These are phyloP conservation scores for Lyophyllum decastes DNA, from an alignment of 768 basidiomycete genomes.

Conservation along the genomic window DNA sequence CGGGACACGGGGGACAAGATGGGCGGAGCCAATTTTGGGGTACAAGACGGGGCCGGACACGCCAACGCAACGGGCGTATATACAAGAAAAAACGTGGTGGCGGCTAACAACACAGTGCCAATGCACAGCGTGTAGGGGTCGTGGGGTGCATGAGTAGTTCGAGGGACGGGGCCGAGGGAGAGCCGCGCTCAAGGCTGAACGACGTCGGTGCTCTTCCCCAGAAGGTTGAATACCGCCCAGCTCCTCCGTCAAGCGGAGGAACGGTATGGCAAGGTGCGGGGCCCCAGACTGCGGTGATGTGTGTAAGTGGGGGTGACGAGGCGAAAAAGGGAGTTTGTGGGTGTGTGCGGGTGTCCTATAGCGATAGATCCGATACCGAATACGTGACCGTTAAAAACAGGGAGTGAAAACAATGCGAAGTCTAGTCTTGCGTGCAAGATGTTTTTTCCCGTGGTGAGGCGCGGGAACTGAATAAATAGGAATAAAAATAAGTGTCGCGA, in stretches of 20 bases:
- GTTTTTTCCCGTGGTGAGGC: conserved; percentile 1
- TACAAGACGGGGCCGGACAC: background rate
- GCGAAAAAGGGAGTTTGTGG: background rate
- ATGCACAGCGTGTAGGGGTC: background rate
- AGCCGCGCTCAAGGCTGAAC: background rate
- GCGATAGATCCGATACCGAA: conserved; percentile 16
- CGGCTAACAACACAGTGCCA: background rate
- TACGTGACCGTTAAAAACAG: conserved; percentile 1
- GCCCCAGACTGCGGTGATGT: background rate
- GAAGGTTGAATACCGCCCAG: background rate
- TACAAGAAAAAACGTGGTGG: background rate
- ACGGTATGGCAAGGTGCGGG: background rate
- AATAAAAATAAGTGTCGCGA: background rate
- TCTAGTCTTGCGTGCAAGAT: conserved; percentile 7
- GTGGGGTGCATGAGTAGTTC: background rate
- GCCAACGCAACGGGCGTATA: conserved; percentile 1
- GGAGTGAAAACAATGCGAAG: background rate
- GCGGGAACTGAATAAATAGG: background rate
- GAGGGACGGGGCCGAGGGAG: background rate
- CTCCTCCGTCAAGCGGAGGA: background rate
- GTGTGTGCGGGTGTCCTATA: conserved; percentile 22
- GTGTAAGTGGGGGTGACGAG: background rate
- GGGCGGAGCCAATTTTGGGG: background rate
- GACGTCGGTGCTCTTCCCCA: background rate
- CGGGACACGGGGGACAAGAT: background rate